Conservation (phyloP, 108 stramenopile species). For the Seminavis robusta region DNA sequence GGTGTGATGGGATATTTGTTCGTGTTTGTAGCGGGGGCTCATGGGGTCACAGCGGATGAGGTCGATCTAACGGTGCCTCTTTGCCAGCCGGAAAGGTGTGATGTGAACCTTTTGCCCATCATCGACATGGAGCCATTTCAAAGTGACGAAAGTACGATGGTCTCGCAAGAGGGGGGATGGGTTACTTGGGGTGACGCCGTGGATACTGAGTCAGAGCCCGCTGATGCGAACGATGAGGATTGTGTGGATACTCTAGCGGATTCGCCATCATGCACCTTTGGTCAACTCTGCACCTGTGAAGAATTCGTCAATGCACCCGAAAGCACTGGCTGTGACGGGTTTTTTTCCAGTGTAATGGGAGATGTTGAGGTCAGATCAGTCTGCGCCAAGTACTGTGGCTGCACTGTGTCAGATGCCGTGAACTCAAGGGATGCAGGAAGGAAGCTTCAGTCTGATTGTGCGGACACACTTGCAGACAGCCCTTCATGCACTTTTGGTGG, state of each 20-base stretch:
- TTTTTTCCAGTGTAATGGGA: conserved; percentile 1
- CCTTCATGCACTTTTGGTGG: conserved; percentile 17
- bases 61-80: conserved; percentile 4
- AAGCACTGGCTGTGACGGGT: conserved; percentile 5
- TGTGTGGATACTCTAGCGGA: conserved; percentile 6
- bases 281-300: conserved; percentile 5
- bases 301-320: conserved; percentile 5
- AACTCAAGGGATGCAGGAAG: no score
- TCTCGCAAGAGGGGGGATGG: no score
- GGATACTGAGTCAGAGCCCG: no score
- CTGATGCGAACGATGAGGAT: no score
- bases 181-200: no score
- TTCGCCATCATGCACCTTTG: conserved; percentile 8
- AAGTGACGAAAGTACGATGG: no score
- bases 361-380: conserved; percentile 7
- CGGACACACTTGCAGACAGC: conserved; percentile 1
- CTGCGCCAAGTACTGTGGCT: conserved; percentile 7
- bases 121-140: neutral
- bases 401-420: no score
- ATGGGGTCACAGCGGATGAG: neutral
- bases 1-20: conserved; percentile 18
- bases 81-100: conserved; percentile 3
- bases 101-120: neutral
- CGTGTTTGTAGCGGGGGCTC: conserved; percentile 6
- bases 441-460: neutral